phyloP scores from a whole-genome alignment of 768 basidiomycete species.

The Inosperma sp. region DNA sequence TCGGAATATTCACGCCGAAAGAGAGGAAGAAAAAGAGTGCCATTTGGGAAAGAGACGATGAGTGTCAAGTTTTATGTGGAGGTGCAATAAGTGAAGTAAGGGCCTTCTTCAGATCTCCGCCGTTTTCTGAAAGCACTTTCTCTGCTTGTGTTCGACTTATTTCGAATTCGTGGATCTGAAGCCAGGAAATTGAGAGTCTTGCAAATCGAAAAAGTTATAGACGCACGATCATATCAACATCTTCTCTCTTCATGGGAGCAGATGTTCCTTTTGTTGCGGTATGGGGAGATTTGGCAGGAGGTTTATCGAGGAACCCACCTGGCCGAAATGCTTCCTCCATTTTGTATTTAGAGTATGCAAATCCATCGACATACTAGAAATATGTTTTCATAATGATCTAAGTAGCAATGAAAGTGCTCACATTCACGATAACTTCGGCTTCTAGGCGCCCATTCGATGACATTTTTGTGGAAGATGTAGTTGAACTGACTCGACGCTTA shows the following conservation, averaged over 20 bases:
- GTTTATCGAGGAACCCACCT: constrained; percentile 55
- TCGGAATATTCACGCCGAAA: no score
- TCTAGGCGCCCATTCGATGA: constrained; percentile 55
- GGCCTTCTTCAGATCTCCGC: constrained; percentile 50
- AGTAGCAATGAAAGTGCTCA: constrained; percentile 27
- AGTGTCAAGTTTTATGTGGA: no score
- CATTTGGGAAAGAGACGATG: no score
- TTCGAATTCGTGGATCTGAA: constrained; percentile 53
- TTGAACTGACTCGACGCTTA: no score
- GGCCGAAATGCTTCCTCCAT: constrained; percentile 59
- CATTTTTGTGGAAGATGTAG: constrained; percentile 17
- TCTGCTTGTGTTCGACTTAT: constrained; percentile 56
- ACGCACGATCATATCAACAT: constrained; percentile 61
- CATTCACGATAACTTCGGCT: constrained; percentile 64
- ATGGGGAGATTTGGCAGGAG: constrained; percentile 39
- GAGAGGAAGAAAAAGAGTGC: no score
- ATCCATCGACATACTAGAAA: constrained; percentile 57
- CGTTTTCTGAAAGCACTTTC: constrained; percentile 48
- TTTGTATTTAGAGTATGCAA: constrained; percentile 61
- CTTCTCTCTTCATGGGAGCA: constrained; percentile 48
- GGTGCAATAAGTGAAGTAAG: constrained; percentile 23
- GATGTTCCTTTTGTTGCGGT: constrained; percentile 33
- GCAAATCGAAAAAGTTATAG: background rate
- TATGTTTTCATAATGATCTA: background rate
- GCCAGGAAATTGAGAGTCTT: constrained; percentile 30